phyloP scores from a whole-genome alignment of 345 rosid genomes.

The Microcos paniculata region DNA sequence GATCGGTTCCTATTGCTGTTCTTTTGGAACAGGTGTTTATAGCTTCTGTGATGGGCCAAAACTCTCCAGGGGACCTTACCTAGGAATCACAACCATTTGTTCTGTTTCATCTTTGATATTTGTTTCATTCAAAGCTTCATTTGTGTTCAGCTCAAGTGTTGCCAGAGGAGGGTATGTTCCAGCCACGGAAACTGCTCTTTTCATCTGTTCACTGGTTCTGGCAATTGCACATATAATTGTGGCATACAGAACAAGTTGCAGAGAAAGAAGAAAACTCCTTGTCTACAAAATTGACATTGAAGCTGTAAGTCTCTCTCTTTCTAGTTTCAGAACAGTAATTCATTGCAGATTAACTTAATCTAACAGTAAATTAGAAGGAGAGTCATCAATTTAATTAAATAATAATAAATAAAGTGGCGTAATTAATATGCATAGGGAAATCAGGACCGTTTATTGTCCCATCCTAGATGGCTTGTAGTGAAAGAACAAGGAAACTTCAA shows the following conservation, averaged over 20 bases:
- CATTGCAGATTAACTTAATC: neutral
- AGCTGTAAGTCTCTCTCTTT: constrained; percentile 65
- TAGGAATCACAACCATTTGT: constrained; percentile 67
- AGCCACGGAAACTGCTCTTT: constrained; percentile 67
- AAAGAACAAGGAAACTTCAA: neutral
- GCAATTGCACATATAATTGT: constrained; percentile 74
- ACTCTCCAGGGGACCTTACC: constrained; percentile 73
- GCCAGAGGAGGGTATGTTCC: constrained; percentile 44
- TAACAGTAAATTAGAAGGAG: neutral
- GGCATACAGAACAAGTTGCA: constrained; percentile 84
- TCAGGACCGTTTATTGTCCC: constrained; percentile 1
- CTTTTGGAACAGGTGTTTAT: constrained; percentile 58
- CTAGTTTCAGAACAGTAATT: neutral
- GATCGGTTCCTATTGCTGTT: neutral
- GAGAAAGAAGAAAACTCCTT: constrained; percentile 85
- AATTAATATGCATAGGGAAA: neutral
- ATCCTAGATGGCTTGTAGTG: neutral
- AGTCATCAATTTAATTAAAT: neutral
- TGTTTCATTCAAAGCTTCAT: constrained; percentile 76
- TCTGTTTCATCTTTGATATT: constrained; percentile 66
- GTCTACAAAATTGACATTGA: constrained; percentile 95
- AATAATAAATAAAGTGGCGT: neutral
- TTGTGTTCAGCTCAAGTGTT: constrained; percentile 49
- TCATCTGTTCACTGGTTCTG: constrained; percentile 57
- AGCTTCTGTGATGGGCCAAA: constrained; percentile 85